A percentile compares a stretch with the other conserved stretches of the same genome.
phyloP scores from a whole-genome alignment of 176 grass and related monocot genomes.

The Oryza officinalis region DNA sequence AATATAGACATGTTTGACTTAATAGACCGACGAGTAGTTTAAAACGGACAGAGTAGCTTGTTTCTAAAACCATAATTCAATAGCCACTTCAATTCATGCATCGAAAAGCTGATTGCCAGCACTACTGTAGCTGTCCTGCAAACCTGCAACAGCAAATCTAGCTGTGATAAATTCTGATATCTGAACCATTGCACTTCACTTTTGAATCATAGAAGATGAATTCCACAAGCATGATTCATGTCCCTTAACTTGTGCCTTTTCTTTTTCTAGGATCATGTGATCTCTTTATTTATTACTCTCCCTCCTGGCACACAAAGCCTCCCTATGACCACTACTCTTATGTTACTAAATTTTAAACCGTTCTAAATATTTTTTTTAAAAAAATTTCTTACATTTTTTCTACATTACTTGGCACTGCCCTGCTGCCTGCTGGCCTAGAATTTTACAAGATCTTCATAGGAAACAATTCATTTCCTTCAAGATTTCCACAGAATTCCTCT shows the following conservation, averaged over 20 bases:
- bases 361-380: background rate
- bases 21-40: too few relatives aligned
- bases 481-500: too few relatives aligned
- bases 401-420: too few relatives aligned
- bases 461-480: too few relatives aligned
- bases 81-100: background rate
- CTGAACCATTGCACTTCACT: background rate
- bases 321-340: background rate
- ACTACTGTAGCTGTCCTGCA: background rate
- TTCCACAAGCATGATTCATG: background rate
- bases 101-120: background rate
- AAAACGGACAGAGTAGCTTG: too few relatives aligned
- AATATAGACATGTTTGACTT: too few relatives aligned
- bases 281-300: background rate
- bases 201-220: slow-evolving; percentile 4
- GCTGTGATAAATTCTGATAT: background rate
- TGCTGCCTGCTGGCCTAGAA: too few relatives aligned
- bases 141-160: background rate
- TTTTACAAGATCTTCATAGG: too few relatives aligned
- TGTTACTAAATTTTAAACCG: background rate
- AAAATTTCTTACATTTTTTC: background rate
- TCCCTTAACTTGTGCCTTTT: background rate
- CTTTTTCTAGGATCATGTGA: background rate
- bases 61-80: background rate
- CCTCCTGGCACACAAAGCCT: background rate